Base-by-base conservation (phyloP, 257 asterid species). In the Nicotiana attenuata region DNA sequence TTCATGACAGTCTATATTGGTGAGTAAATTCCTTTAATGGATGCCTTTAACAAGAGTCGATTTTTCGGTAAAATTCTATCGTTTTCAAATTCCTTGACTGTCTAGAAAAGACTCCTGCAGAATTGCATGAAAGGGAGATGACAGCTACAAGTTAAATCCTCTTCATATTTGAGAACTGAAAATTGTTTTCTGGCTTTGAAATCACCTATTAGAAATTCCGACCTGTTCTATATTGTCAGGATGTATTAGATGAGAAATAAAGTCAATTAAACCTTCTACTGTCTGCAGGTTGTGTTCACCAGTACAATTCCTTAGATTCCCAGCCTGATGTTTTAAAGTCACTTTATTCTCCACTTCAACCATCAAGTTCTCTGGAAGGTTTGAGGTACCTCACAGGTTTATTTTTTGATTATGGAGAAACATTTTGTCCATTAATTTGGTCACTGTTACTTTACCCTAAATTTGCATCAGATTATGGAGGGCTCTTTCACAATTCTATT, bases 321-420 rank as follows among this genome's bases (percentile, higher is more conserved):
- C 95, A 93, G 83, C 99, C 99, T 52, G 99, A 96, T 85, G 99
- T 94, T 78, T 88, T 96, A 85, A 92, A 88, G 86, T 96, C 99
- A 20, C 90, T 96, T 71, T 96, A 96, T 90, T 96, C 98, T 81
- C 99, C 99, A 78, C 88, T 96, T 84, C 97, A 92, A 87, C 92
- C 91, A 86, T 89, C 98, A 83, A 96, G 98, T 85, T 86, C 97
- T 60, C 84, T 91, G 80, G 99, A 94, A 85, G 97, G 95, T 80
- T 83, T 92, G 86, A 94, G 99, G 99, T 96, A 89, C 77, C 22
- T 83, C 65, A 20, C 63, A 71, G 13, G 38, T 28, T 77, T 53
- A 64, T 57, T 10, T 59, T 66, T 20, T 77, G 55, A 81, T 52
- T 60, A 53, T 56, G 61, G 26, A 55, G 17, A 57, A 45, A 50